Conservation (phyloP, 441 rosid species). For the Brassica hybrid region DNA sequence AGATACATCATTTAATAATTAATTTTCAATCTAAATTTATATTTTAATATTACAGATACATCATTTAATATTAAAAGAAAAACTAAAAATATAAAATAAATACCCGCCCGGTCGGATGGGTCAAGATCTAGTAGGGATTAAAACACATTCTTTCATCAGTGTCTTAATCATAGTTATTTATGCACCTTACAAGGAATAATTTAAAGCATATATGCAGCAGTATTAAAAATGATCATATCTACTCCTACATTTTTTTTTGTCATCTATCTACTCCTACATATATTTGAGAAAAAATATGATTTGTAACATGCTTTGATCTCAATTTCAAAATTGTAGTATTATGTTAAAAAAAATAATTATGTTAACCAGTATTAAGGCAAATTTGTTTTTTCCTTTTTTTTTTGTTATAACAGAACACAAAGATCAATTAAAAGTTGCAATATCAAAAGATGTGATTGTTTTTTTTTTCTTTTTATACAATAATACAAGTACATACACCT, state of each 20-base stretch:
- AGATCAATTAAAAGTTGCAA: too few relatives aligned
- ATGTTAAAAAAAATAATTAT: neutral
- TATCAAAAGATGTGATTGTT: too few relatives aligned
- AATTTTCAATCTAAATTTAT: too few relatives aligned
- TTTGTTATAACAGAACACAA: too few relatives aligned
- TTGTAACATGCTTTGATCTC: neutral
- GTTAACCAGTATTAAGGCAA: neutral
- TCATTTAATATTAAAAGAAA: too few relatives aligned
- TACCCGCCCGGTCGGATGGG: too few relatives aligned
- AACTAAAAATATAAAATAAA: too few relatives aligned
- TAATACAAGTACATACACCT: too few relatives aligned
- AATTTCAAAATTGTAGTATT: neutral
- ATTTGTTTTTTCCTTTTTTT: neutral
- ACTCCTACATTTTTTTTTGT: neutral
- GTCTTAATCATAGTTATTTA: neutral
- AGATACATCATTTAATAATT: too few relatives aligned
- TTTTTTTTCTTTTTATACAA: too few relatives aligned
- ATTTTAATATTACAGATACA: too few relatives aligned
- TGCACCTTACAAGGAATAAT: conserved; percentile 1
- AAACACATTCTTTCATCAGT: conserved; percentile 4
- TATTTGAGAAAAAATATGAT: neutral
- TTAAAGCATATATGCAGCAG: neutral
- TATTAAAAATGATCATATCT: neutral
- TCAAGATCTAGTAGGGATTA: neutral
- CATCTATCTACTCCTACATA: too few relatives aligned